Conservation (phyloP, 306 rosid species). For the Lathyrus sativus region DNA sequence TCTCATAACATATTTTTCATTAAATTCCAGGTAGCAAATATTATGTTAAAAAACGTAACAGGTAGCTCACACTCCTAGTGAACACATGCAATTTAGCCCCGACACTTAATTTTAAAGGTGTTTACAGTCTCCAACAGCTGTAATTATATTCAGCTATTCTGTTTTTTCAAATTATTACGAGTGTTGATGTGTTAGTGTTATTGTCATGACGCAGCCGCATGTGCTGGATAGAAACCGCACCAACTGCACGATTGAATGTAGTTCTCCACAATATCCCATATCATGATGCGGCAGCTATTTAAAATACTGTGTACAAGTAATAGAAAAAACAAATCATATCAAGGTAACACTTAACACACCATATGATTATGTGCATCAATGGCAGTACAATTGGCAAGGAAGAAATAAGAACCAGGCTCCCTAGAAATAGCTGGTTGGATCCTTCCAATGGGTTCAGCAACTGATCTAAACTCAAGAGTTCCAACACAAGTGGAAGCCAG, state of each 20-base stretch:
- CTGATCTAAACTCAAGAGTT: conserved; percentile 88
- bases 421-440: conserved; percentile 86
- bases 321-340: neutral
- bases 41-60: neutral
- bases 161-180: neutral
- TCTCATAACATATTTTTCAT: too few relatives aligned
- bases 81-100: neutral
- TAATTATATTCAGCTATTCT: neutral
- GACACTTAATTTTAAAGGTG: too few relatives aligned
- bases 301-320: neutral
- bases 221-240: too few relatives aligned
- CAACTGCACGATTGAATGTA: too few relatives aligned
- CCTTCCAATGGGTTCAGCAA: conserved; percentile 89
- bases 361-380: conserved; percentile 58
- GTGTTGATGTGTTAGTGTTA: neutral
- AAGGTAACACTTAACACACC: conserved; percentile 44
- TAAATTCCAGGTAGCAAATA: neutral
- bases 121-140: neutral
- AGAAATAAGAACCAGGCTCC: conserved; percentile 87
- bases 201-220: too few relatives aligned
- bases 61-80: neutral
- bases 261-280: too few relatives aligned
- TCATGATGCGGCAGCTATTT: too few relatives aligned
- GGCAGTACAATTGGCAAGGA: conserved; percentile 74
- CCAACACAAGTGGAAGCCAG: conserved; percentile 96